Base-by-base conservation (phyloP, 2,329 filamentous ascomycete genomes). In the Byssothecium circinans region DNA sequence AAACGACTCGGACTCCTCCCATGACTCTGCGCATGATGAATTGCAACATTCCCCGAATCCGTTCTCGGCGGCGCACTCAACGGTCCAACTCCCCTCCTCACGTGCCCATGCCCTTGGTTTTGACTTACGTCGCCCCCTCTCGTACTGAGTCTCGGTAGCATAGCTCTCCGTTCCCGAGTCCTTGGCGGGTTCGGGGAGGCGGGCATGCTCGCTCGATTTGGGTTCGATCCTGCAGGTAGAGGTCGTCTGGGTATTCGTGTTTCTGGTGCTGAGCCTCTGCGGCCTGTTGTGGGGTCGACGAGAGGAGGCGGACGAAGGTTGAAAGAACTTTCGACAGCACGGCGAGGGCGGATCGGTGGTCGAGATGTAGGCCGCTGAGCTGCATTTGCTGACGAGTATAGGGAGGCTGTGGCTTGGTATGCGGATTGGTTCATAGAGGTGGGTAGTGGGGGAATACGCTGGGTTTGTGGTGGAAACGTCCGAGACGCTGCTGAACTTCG, bases 201-300 rank as follows among this genome's bases (percentile, higher is more conserved):
- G 0, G 53, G 53, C 43, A 57, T 53, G 20, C 46, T 58, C 15
- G 45, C 46, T 2, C 55, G 43, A 19, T 54, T 54, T 10, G 47
- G 37, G 11, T 30, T 36, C 10, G 43, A 41, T 10, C 36, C 19
- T 22, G 43, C 40, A 18, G 52, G 41, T 2, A 53, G 32, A 2
- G 51, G 55, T 3, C 56, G 59, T 15, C 57, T 50, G 32, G 50
- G 53, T 1, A 50, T 41, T 2, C 39, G 38, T 11, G 55, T 45
- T 17, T 54, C 55, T 1, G 64, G 63, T 3, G 57, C 63, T 8
- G 61, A 67, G n/a, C 58, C 65, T 19, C 61, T 50, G 10, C 63
- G 62, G 2, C 51, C 51, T 2, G 43, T 41, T 2, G 45, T 40
- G 1, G 52, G 45, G 27, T 56, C 48, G 23, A 58, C 22, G 5